A percentile compares a stretch with the other conserved stretches of the same genome.
These are phyloP conservation scores for Pseudogymnoascus sp. DNA, from an alignment of 2,329 filamentous ascomycete species.

Conservation along the genomic window DNA sequence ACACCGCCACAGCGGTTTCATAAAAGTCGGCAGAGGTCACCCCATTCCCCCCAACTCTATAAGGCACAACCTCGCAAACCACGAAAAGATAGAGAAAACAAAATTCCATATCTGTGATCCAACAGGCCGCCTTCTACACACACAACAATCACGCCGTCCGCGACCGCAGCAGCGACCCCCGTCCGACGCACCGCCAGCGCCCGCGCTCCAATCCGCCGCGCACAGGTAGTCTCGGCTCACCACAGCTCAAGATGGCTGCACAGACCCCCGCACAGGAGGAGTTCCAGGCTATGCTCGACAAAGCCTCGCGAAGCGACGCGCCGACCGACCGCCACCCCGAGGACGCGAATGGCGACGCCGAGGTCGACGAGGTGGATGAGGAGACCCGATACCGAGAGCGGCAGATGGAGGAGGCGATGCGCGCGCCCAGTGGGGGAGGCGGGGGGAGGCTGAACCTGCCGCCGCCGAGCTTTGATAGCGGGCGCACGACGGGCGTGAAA, in stretches of 20 bases:
- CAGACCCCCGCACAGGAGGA: conserved; percentile 57
- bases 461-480: conserved; percentile 54
- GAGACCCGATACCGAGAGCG: conserved; percentile 27
- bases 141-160: background rate
- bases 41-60: background rate
- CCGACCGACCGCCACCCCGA: conserved; percentile 42
- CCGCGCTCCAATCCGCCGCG: conserved; percentile 11
- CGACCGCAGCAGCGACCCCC: background rate
- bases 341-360: conserved; percentile 44
- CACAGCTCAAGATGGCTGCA: conserved; percentile 27
- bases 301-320: conserved; percentile 34
- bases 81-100: background rate
- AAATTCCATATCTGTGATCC: background rate
- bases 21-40: background rate
- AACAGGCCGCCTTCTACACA: background rate
- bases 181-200: background rate
- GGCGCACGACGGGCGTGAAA: conserved; percentile 72
- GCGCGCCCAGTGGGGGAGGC: conserved; percentile 54
- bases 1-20: background rate
- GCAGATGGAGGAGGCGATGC: conserved; percentile 56
- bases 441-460: conserved; percentile 59
- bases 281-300: conserved; percentile 53
- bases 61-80: background rate
- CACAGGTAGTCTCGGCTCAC: conserved; percentile 24
- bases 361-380: conserved; percentile 48